Evolutionary conservation across 2,329 filamentous ascomycete genomes (phyloP), one percentile per base, ranked within the genome.

Genomic region (Aspergillus tamarii): DNA sequence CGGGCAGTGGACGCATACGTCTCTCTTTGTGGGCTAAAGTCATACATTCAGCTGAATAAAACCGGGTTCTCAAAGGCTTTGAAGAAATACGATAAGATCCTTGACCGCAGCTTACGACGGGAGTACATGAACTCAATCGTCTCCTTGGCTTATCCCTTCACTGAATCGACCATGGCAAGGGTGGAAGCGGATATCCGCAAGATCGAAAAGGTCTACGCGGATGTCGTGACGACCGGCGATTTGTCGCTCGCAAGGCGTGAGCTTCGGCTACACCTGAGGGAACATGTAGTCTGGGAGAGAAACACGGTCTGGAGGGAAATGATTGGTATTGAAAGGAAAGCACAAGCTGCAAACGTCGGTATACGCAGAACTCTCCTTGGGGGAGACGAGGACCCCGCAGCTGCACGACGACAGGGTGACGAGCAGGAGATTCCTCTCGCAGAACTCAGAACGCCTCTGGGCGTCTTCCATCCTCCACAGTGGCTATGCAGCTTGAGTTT

Each of bases 271-370:
- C 94, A 99, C 74, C 85, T 99, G 30, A 86, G 95, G 62, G 96
- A 99, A 79, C 95, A 99, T 77, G 94, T 99, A 23, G 94, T 98
- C 0, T 99, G 95, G 96, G 96, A 99, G 78, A 88, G 95, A 62
- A 99, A 99, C 75, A 99, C 95, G 0, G 95, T 99, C 21, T 99
- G 95, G 95, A 86, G 96, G 80, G 95, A 99, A 72, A 95, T 99
- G 88, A 99, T 99, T 76, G 95, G 94, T 59, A 94, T 99, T 70
- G 96, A 99, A 81, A 87, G 95, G 26, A 94, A 96, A 75, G 93
- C 93, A 1, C 94, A 98, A 79, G 96, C 95, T 10, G 94, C 94
- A 10, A 95, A 94, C 70, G 85, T 99, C 68, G 95, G 95, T 48
- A 83, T 91, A 57, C 82, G 87, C 26, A 88, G 91, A 67, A 92